A percentile compares a stretch with the other conserved stretches of the same genome.
These are phyloP conservation scores for Amanita pallidorosea DNA, from an alignment of 768 basidiomycete species.

Conservation along the genomic window DNA sequence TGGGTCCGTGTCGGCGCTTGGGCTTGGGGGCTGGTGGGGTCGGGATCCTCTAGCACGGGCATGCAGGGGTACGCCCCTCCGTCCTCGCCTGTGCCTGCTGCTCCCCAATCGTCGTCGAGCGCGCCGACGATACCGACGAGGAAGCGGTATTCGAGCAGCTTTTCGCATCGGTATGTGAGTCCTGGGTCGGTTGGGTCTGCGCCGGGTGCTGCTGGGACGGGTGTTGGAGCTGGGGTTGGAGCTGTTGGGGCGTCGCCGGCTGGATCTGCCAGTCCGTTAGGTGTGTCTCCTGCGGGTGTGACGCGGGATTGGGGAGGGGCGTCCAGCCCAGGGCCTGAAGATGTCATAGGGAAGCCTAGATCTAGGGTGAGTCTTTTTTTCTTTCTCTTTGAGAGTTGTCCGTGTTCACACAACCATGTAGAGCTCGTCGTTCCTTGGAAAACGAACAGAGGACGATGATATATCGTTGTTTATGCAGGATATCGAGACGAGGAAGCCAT, in stretches of 20 bases:
- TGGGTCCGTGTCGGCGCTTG: background rate
- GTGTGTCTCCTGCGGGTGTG: conserved; percentile 3
- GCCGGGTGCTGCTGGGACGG: conserved; percentile 18
- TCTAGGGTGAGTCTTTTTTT: conserved; percentile 2
- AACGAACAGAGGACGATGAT: conserved; percentile 61
- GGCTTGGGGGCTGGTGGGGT: background rate
- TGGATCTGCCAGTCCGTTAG: conserved; percentile 5
- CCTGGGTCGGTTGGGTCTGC: conserved; percentile 19
- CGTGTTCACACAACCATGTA: conserved; percentile 13
- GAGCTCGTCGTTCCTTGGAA: conserved; percentile 29
- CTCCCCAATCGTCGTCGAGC: background rate
- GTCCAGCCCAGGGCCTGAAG: background rate
- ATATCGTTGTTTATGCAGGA: conserved; percentile 72
- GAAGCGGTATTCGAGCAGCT: conserved; percentile 71
- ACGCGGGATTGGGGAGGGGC: background rate
- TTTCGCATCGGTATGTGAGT: conserved; percentile 55
- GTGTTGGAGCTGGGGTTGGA: conserved; percentile 9
- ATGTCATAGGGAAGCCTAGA: background rate
- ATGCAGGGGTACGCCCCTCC: background rate
- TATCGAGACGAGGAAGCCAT: conserved; percentile 60
- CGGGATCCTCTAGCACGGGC: background rate
- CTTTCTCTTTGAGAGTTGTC: conserved; percentile 6
- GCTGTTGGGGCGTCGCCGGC: background rate
- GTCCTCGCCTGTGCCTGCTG: background rate
- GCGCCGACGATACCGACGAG: conserved; percentile 14